A percentile compares a stretch with the other conserved stretches of the same genome.
phyloP scores from a whole-genome alignment of 176 grass and related monocot species.

The Puccinellia tenuiflora region DNA sequence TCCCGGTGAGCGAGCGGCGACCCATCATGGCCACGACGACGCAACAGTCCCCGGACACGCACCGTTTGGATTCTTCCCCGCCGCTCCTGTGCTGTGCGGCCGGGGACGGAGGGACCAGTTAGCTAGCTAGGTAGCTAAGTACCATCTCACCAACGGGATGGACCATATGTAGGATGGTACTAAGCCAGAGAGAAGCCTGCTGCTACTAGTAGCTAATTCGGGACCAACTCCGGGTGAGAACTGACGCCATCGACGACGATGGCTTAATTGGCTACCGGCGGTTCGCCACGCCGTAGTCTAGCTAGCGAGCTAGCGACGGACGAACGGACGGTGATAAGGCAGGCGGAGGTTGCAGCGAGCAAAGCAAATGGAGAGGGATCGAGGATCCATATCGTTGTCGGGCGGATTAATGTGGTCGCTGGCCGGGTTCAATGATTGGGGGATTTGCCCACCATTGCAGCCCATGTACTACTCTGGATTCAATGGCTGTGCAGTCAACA shows the following conservation, averaged over 20 bases:
- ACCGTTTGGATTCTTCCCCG: not conserved
- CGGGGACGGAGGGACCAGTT: constrained; percentile 19
- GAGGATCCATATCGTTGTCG: constrained; percentile 24
- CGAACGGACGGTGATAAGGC: not conserved
- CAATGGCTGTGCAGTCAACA: constrained; percentile 7
- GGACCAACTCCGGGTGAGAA: not conserved
- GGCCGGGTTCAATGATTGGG: constrained; percentile 48
- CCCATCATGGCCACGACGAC: not conserved
- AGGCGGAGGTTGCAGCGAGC: not conserved
- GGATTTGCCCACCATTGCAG: constrained; percentile 15
- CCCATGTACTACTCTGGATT: not conserved
- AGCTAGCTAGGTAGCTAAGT: not conserved
- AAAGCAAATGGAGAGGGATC: not conserved
- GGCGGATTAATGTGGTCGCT: constrained; percentile 46
- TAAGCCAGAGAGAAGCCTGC: not conserved
- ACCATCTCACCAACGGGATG: not conserved
- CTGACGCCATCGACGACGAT: not conserved
- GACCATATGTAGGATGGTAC: not conserved
- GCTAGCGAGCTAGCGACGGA: not conserved
- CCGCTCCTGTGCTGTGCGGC: not conserved
- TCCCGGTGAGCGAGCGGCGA: not conserved
- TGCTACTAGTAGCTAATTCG: not conserved
- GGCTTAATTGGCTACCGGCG: not conserved
- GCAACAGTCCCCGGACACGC: not conserved
- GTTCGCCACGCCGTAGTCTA: not conserved